Evolutionary conservation across 371 early-diverging fungal genomes (phyloP).

Genomic region (Mortierella sp.): DNA sequence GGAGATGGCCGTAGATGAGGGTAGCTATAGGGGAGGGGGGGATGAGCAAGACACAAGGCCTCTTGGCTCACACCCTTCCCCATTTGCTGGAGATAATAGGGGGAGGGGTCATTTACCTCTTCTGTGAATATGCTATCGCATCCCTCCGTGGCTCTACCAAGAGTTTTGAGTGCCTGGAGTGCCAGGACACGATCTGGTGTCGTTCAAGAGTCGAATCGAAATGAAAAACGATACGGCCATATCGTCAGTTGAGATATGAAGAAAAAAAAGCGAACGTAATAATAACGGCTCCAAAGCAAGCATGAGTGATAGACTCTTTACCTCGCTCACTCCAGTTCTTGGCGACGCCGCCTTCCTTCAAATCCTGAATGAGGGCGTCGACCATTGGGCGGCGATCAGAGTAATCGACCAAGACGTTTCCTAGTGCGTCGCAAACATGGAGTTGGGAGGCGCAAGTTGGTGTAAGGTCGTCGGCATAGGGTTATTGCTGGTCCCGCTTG

Average conservation of each 20-base stretch:
- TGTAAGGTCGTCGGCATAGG: not conserved
- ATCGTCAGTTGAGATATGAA: no score
- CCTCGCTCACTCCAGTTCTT: conserved; percentile 46
- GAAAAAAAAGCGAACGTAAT: no score
- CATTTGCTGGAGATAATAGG: not conserved
- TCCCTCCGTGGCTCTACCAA: conserved; percentile 46
- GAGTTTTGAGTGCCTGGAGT: conserved; percentile 46
- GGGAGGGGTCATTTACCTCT: conserved; percentile 23
- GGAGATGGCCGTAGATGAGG: no score
- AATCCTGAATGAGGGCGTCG: conserved; percentile 40
- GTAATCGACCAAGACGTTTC: conserved; percentile 30
- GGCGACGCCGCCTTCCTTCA: conserved; percentile 43
- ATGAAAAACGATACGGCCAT: not conserved
- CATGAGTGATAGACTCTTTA: no score
- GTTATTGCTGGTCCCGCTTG: not conserved
- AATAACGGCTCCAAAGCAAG: no score
- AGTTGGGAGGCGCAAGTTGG: not conserved
- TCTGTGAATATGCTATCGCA: conserved; percentile 45
- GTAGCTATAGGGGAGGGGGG: no score
- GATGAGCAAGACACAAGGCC: no score
- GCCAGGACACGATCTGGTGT: conserved; percentile 28
- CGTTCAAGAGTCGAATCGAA: not conserved
- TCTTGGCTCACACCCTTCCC: no score
- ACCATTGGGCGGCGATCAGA: conserved; percentile 25
- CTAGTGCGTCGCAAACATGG: conserved; percentile 1